Evolutionary conservation across 768 basidiomycete genomes (phyloP).

Genomic region (Amanita rimosa): DNA sequence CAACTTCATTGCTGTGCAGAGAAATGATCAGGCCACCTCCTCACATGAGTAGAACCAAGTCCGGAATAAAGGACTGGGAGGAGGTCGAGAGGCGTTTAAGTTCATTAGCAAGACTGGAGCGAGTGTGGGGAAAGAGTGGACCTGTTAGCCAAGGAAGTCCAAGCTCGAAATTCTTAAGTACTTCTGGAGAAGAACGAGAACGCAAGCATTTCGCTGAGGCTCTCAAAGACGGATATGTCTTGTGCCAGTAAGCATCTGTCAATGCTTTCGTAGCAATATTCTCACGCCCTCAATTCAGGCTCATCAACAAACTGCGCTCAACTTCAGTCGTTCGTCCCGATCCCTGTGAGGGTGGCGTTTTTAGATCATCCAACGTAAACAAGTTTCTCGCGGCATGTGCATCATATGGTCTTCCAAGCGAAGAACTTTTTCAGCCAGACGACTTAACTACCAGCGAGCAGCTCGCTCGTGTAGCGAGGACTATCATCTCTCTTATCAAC

Average conservation of each 20-base stretch:
- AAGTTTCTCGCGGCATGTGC: slow-evolving; percentile 72
- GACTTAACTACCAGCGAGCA: slow-evolving; percentile 55
- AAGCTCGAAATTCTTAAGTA: slow-evolving; percentile 17
- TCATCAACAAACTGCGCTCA: slow-evolving; percentile 69
- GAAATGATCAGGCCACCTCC: slow-evolving; percentile 54
- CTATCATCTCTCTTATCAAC: slow-evolving; percentile 59
- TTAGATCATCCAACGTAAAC: slow-evolving; percentile 59
- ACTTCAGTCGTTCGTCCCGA: slow-evolving; percentile 51
- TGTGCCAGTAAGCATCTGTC: slow-evolving; percentile 66
- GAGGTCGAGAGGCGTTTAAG: slow-evolving; percentile 63
- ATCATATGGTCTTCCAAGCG: slow-evolving; percentile 47
- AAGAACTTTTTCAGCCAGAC: slow-evolving; percentile 57
- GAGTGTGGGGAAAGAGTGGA: slow-evolving; percentile 66
- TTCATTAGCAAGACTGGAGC: slow-evolving; percentile 54
- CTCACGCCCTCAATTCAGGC: slow-evolving; percentile 26
- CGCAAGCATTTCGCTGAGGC: slow-evolving; percentile 63
- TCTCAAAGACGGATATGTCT: slow-evolving; percentile 72
- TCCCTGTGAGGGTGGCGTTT: slow-evolving; percentile 52
- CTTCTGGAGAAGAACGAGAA: slow-evolving; percentile 64
- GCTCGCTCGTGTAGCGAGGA: slow-evolving; percentile 60
- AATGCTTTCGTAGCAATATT: slow-evolving; percentile 11
- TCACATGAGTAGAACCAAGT: slow-evolving; percentile 37
- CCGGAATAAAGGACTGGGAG: slow-evolving; percentile 51
- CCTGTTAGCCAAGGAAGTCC: slow-evolving; percentile 23
- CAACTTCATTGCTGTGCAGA: slow-evolving; percentile 52